These are phyloP conservation scores for Coffea canephora DNA, from an alignment of 257 asterid genomes.

Conservation along the genomic window DNA sequence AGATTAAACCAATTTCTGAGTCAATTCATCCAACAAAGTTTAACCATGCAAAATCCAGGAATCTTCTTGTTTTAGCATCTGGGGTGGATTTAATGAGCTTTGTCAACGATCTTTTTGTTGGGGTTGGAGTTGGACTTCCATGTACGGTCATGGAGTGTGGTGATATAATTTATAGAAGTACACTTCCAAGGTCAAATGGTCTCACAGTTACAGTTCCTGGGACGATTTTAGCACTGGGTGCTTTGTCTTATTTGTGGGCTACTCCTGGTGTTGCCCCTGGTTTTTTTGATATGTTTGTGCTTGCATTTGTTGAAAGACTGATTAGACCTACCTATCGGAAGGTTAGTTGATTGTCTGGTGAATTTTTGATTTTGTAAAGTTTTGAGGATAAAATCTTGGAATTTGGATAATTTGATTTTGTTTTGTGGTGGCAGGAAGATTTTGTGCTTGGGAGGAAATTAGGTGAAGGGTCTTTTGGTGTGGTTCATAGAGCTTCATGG, in stretches of 20 bases:
- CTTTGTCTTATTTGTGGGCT: constrained; percentile 94
- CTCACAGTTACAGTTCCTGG: constrained; percentile 82
- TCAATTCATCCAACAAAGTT: constrained; percentile 29
- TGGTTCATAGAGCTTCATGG: constrained; percentile 69
- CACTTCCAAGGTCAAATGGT: constrained; percentile 73
- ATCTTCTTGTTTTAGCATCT: constrained; percentile 38
- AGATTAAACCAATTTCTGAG: constrained; percentile 32
- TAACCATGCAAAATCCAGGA: constrained; percentile 32
- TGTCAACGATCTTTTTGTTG: constrained; percentile 64
- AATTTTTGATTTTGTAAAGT: background rate
- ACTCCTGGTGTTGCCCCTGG: constrained; percentile 99
- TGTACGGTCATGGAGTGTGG: constrained; percentile 98
- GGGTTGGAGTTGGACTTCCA: constrained; percentile 97
- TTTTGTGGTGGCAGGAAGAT: constrained; percentile 62
- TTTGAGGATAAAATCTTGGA: background rate
- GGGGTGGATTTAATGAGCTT: constrained; percentile 42
- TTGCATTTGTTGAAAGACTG: constrained; percentile 75
- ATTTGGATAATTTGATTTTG: background rate
- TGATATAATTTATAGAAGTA: constrained; percentile 88
- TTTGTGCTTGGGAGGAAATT: constrained; percentile 88
- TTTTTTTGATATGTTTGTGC: constrained; percentile 95
- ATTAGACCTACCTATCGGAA: constrained; percentile 73
- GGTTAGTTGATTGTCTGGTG: constrained; percentile 33
- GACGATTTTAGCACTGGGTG: constrained; percentile 69
- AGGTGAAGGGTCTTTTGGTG: constrained; percentile 94